Conservation (phyloP, 140 eudicot species). For the Erigeron philadelphicus region DNA sequence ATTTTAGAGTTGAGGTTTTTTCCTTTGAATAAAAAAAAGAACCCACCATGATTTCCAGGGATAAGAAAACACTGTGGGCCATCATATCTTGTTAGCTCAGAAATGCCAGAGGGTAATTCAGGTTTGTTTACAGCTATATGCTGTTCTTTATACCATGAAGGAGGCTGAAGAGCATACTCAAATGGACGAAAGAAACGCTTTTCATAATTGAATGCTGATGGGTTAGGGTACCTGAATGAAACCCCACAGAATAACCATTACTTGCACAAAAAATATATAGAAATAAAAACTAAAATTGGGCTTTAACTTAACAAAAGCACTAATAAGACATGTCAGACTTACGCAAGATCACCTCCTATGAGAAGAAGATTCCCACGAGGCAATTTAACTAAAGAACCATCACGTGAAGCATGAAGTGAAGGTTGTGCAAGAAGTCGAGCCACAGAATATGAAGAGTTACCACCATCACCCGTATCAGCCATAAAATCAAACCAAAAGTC, state of each 20-base stretch:
- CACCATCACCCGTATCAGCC: slow-evolving; percentile 99
- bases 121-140: slow-evolving; percentile 83
- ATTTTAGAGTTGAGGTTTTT: background rate
- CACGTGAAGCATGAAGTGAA: slow-evolving; percentile 32
- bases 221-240: slow-evolving; percentile 76
- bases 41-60: slow-evolving; percentile 94
- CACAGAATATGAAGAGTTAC: slow-evolving; percentile 78
- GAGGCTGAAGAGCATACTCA: slow-evolving; percentile 86
- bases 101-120: slow-evolving; percentile 66
- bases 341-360: slow-evolving; percentile 98
- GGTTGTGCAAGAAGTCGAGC: slow-evolving; percentile 91
- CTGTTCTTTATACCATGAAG: slow-evolving; percentile 72
- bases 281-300: background rate
- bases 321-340: slow-evolving; percentile 34
- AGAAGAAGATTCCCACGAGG: slow-evolving; percentile 76
- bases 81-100: slow-evolving; percentile 52
- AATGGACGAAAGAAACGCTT: slow-evolving; percentile 78
- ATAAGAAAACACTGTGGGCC: slow-evolving; percentile 90
- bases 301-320: background rate
- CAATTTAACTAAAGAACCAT: slow-evolving; percentile 32
- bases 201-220: slow-evolving; percentile 76
- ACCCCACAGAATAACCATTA: background rate
- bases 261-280: background rate
- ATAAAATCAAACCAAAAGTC: slow-evolving; percentile 93
- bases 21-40: background rate